phyloP scores from a whole-genome alignment of 2,329 filamentous ascomycete genomes.

The Fonsecaea monophora region DNA sequence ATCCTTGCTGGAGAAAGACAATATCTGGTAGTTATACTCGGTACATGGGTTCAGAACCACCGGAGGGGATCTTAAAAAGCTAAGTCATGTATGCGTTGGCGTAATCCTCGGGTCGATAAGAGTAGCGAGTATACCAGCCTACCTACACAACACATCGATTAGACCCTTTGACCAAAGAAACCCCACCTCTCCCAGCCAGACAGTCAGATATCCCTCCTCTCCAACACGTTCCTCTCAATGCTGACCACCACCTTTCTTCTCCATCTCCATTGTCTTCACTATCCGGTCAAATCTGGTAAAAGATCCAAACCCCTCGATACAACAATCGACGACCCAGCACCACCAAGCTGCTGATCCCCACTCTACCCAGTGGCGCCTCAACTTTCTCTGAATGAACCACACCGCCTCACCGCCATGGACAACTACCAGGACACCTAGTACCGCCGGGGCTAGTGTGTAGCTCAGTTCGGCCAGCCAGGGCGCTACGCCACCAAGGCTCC shows the following conservation, averaged over 20 bases:
- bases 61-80: no score
- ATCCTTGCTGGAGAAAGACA: no score
- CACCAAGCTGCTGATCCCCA: conserved; percentile 59
- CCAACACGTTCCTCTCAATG: conserved; percentile 10
- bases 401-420: conserved; percentile 72
- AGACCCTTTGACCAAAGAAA: neutral
- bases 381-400: conserved; percentile 52
- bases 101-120: neutral
- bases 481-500: conserved; percentile 57
- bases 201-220: no score
- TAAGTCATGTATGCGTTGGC: neutral
- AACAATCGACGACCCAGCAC: conserved; percentile 59
- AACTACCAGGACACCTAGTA: conserved; percentile 65
- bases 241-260: conserved; percentile 23
- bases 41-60: no score
- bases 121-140: neutral
- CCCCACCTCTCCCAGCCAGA: neutral
- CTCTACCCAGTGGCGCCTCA: conserved; percentile 61
- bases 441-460: conserved; percentile 63
- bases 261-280: conserved; percentile 14
- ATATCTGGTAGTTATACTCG: no score
- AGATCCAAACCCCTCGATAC: conserved; percentile 58
- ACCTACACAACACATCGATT: neutral
- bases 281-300: conserved; percentile 24
- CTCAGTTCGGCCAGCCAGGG: conserved; percentile 66